Conservation (phyloP, 345 rosid genomes). For the Eucalyptus erythrocorys region DNA sequence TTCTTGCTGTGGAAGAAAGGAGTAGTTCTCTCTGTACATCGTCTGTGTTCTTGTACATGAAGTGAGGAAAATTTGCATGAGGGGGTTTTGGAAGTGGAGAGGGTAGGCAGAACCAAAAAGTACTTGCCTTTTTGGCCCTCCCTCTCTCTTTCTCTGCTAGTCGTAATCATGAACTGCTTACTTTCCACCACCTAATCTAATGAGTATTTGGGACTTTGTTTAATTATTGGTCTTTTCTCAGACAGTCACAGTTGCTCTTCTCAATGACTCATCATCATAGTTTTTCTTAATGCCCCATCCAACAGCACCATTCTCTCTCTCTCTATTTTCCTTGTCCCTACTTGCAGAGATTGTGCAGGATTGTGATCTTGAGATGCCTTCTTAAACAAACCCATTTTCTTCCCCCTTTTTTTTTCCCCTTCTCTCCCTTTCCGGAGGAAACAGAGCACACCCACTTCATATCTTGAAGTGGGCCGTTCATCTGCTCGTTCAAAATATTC, state of each 20-base stretch:
- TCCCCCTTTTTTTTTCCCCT: background rate
- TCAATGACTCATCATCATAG: conserved; percentile 12
- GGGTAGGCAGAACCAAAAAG: background rate
- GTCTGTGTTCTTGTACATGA: background rate
- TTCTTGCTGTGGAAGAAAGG: background rate
- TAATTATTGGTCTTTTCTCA: background rate
- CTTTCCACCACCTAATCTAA: conserved; percentile 30
- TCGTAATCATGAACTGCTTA: conserved; percentile 9
- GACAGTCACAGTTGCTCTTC: conserved; percentile 1
- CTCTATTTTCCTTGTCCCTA: conserved; percentile 21
- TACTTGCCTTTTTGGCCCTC: background rate
- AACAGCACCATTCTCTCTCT: conserved; percentile 1
- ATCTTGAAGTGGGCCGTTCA: background rate
- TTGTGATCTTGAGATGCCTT: background rate
- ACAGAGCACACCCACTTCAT: conserved; percentile 1
- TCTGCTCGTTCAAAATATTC: background rate
- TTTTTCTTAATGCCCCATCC: conserved; percentile 22
- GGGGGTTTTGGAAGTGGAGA: background rate
- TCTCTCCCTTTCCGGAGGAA: background rate
- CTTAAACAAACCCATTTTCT: background rate
- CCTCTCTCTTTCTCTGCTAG: background rate
- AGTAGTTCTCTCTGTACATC: background rate
- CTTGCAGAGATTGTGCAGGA: conserved; percentile 6
- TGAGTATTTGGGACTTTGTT: background rate
- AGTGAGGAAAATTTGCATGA: background rate